Base-by-base conservation (phyloP, 169 alveolate species). In the Eimeria praecox region DNA sequence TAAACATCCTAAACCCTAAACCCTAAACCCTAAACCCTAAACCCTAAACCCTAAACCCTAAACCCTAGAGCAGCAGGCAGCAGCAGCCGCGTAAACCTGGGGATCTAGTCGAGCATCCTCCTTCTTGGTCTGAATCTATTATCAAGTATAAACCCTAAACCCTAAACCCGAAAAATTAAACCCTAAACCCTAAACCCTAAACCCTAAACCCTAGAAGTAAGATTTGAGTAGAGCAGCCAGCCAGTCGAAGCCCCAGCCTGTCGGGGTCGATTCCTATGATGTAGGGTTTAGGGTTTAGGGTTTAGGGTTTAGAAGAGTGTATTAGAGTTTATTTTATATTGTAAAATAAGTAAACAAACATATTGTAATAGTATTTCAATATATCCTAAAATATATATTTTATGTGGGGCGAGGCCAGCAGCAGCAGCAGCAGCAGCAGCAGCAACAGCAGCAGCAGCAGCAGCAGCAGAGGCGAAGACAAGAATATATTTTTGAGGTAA, bases 101-200 rank as follows among this genome's bases (percentile, higher is more conserved):
- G 75, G 33, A n/a, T 4, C n/a, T 24, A 64, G 35, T 24, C 35
- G 12, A 5, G 40, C 35, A n/a, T n/a, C 75, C 6, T 64, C 35
- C 75, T 18, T 27, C n/a, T 18, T 20, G 33, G 10, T 27, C 33
- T n/a, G 59, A 14, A 52, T 52, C 59, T 52, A 14, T 9, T 52
- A 14, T 10, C 75, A n/a, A 64, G n/a, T 6, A 12, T n/a, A 64
- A 18, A n/a, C 75, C 75, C 75, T n/a, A 64, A 64, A 12, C 75
- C 75, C 75, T 64, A 64, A 64, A 64, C 75, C 75, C 75, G n/a
- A n/a, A n/a, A n/a, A n/a, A n/a, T n/a, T 64, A 64, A 64, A 64
- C 75, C 75, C 10, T 64, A 64, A 64, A 64, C 75, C 75, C 75
- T 64, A 64, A n/a, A 64, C 75, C 75, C 75, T 64, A 64, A 64